phyloP scores from a whole-genome alignment of 108 stramenopile species.

The Fragilariopsis cylindrus region DNA sequence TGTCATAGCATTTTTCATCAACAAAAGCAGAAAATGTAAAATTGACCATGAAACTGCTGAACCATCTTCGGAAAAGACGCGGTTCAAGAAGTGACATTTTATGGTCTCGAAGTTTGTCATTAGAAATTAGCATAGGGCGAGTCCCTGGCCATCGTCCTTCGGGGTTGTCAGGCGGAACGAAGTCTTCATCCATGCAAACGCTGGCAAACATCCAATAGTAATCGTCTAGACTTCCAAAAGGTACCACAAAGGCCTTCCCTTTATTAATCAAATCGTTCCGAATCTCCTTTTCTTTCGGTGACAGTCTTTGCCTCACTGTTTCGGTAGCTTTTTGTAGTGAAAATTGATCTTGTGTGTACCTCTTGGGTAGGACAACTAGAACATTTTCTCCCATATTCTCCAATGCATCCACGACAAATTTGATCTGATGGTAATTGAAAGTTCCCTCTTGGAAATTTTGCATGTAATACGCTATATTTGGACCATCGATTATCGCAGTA shows the following conservation, averaged over 20 bases:
- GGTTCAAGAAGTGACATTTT: conserved; percentile 78
- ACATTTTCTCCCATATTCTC: conserved; percentile 74
- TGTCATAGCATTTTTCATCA: conserved; percentile 51
- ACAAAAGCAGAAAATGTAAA: conserved; percentile 82
- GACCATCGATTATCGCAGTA: conserved; percentile 83
- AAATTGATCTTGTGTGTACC: conserved; percentile 29
- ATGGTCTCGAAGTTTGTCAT: conserved; percentile 89
- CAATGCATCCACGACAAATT: conserved; percentile 67
- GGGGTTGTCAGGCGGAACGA: conserved; percentile 48
- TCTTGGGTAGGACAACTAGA: conserved; percentile 47
- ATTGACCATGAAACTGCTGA: conserved; percentile 78
- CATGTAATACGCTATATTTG: conserved; percentile 83
- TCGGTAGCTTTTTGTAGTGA: conserved; percentile 26
- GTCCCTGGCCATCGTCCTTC: conserved; percentile 74
- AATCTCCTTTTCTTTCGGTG: conserved; percentile 39
- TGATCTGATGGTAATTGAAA: conserved; percentile 70
- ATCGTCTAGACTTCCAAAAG: conserved; percentile 71
- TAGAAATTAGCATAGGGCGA: conserved; percentile 78
- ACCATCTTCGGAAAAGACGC: conserved; percentile 81
- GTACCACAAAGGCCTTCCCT: conserved; percentile 60
- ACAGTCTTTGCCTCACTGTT: conserved; percentile 33
- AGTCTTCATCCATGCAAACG: conserved; percentile 56
- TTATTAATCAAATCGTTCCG: conserved; percentile 26
- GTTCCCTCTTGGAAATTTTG: conserved; percentile 77
- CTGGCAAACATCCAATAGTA: conserved; percentile 90